Conservation (phyloP, 2,329 filamentous ascomycete species). For the Lasiodiplodia theobromae region DNA sequence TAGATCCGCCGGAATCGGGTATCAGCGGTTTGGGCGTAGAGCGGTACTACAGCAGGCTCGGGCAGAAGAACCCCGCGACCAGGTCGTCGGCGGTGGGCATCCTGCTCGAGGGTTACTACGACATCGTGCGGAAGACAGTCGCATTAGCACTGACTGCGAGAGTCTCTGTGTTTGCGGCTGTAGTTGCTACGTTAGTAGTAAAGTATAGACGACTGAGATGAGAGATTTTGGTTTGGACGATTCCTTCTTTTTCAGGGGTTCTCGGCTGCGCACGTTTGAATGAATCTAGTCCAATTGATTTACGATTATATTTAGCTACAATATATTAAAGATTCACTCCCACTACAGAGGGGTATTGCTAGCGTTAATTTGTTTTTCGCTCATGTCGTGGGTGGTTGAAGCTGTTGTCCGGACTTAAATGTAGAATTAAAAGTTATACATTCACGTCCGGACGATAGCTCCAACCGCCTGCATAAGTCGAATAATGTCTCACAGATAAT, state of each 20-base stretch:
- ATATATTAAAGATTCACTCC: background rate
- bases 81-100: constrained; percentile 53
- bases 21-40: constrained; percentile 55
- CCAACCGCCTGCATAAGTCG: too few species aligned
- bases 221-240: background rate
- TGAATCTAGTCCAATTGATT: background rate
- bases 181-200: background rate
- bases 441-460: too few species aligned
- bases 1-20: constrained; percentile 46
- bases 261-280: background rate
- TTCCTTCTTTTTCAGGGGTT: background rate
- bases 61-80: constrained; percentile 47
- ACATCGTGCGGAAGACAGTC: constrained; percentile 57
- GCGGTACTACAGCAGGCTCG: constrained; percentile 42
- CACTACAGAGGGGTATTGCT: too few species aligned
- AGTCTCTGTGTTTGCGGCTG: constrained; percentile 31
- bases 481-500: too few species aligned
- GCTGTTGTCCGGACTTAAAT: too few species aligned
- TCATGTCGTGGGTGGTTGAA: too few species aligned
- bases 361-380: too few species aligned
- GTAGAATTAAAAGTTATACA: too few species aligned
- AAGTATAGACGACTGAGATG: constrained; percentile 23
- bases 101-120: constrained; percentile 62
- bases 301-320: background rate
- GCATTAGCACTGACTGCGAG: constrained; percentile 51